phyloP scores from a whole-genome alignment of 2,329 filamentous ascomycete genomes.

The Pseudofabraea citricarpa region DNA sequence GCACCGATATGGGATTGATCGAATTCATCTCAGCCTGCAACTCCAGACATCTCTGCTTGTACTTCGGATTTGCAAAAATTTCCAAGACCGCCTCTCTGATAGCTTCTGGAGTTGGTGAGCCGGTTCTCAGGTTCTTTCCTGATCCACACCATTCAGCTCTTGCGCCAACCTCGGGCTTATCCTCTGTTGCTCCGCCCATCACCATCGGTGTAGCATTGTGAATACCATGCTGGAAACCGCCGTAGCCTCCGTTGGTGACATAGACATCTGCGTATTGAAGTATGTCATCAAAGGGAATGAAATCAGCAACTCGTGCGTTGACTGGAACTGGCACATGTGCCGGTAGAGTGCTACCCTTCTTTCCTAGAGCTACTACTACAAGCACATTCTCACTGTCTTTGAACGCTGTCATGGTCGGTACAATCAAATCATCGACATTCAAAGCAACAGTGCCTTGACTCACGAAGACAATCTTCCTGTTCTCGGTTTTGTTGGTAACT shows the following conservation, averaged over 20 bases:
- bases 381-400: constrained; percentile 28
- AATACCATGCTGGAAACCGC: constrained; percentile 29
- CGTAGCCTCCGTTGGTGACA: constrained; percentile 33
- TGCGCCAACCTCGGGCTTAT: constrained; percentile 29
- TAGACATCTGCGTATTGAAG: constrained; percentile 29
- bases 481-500: constrained; percentile 33
- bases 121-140: constrained; percentile 28
- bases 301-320: constrained; percentile 31
- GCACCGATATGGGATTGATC: constrained; percentile 13
- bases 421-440: constrained; percentile 26
- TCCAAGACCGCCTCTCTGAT: constrained; percentile 12
- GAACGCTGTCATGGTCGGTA: constrained; percentile 31
- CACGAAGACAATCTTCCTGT: constrained; percentile 32
- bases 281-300: constrained; percentile 31
- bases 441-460: constrained; percentile 31
- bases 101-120: constrained; percentile 9
- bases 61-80: constrained; percentile 13
- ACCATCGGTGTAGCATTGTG: constrained; percentile 29
- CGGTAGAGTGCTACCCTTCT: constrained; percentile 22
- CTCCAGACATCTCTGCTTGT: constrained; percentile 11
- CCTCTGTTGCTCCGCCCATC: constrained; percentile 28
- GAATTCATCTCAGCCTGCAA: constrained; percentile 13
- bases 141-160: constrained; percentile 30
- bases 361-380: constrained; percentile 28
- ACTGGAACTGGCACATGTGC: constrained; percentile 23